phyloP scores from a whole-genome alignment of 108 stramenopile genomes.

The Cyclotella cryptica region DNA sequence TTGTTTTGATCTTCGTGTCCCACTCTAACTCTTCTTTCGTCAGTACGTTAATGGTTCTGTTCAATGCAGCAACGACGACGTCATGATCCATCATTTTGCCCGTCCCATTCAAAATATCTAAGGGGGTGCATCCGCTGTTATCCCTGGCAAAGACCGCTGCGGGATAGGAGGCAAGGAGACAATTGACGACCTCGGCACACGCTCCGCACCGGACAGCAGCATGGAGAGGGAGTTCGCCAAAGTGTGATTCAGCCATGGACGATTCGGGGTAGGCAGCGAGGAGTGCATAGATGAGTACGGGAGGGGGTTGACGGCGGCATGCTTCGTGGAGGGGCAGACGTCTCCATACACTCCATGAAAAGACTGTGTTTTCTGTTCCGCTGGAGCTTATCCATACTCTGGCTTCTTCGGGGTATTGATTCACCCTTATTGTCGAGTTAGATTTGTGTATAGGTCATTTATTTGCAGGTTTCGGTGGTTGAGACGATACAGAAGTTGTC shows the following conservation, averaged over 20 bases:
- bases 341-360: constrained; percentile 62
- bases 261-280: constrained; percentile 60
- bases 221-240: constrained; percentile 74
- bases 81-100: constrained; percentile 60
- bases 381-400: constrained; percentile 59
- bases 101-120: constrained; percentile 59
- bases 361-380: constrained; percentile 61
- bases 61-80: constrained; percentile 44
- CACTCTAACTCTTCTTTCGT: constrained; percentile 39
- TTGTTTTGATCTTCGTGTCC: constrained; percentile 32
- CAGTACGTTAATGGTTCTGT: constrained; percentile 30
- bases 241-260: constrained; percentile 55
- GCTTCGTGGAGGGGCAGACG: constrained; percentile 82
- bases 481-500: too few species aligned
- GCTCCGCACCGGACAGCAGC: constrained; percentile 67
- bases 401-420: constrained; percentile 40
- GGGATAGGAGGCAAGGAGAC: constrained; percentile 67
- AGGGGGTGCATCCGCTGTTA: constrained; percentile 65
- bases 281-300: constrained; percentile 66
- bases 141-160: constrained; percentile 60
- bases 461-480: too few species aligned
- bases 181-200: constrained; percentile 69
- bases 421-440: constrained; percentile 1
- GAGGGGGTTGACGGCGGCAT: constrained; percentile 77
- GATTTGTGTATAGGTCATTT: background rate